Base-by-base conservation (phyloP, 164 flowering plant genomes). In the Hamamelis virginiana region DNA sequence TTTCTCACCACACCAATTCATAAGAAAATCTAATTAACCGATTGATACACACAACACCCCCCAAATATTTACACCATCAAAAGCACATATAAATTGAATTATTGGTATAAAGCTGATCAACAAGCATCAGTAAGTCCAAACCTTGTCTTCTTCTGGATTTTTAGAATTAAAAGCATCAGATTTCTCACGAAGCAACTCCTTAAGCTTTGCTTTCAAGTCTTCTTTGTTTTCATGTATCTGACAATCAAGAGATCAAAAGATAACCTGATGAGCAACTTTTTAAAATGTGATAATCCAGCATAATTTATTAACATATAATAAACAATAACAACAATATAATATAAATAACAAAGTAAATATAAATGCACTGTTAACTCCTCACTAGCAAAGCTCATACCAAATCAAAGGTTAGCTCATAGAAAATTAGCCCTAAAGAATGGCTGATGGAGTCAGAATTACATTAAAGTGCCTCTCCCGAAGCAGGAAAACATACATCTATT, bases 71-170 rank as follows among this genome's bases (percentile, higher is more conserved):
- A n/a, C n/a, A n/a, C n/a, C n/a, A n/a, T n/a, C n/a, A n/a, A n/a
- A n/a, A n/a, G n/a, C n/a, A n/a, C n/a, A n/a, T n/a, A 33, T 33
- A 33, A 33, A 33, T 33, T 14, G n/a, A 59, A 8, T 13, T 60
- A 2, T 28, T 59, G 0, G 21, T 5, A 60, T 13, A 55, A 3
- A n/a, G 10, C 33, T 43, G 12, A 61, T 23, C 45, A 51, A 71
- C 41, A 33, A 50, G 58, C 25, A 43, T 59, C 41, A 63, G 51
- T 28, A 43, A 43, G 43, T 4, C 38, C 75, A 73, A 68, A 94
- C 99, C 98, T 91, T 92, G 80, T 95, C 99, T 72, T 87, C 93
- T 68, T 92, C 97, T 9, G 81, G 82, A 60, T 82, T 80, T 8
- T 80, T 81, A 12, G 85, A 80, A 71, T 85, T 90, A 69, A 90